phyloP scores from a whole-genome alignment of 192 early-diverging fungal genomes.

The Coemansia sp. region DNA sequence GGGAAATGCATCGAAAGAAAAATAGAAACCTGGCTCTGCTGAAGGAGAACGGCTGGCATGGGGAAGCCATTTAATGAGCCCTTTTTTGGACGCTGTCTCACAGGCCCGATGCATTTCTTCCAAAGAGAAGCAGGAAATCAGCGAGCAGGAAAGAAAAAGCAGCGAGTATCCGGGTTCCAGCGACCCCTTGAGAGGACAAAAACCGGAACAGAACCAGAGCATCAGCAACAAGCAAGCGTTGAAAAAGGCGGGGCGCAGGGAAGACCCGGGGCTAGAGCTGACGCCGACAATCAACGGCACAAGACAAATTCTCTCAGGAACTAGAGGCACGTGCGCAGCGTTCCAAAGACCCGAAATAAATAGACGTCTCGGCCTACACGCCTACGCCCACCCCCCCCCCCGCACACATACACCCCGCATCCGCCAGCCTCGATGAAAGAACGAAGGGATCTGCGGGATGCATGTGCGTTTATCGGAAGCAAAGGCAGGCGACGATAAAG shows the following conservation, averaged over 20 bases:
- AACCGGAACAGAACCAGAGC: constrained; percentile 4
- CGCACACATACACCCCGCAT: not conserved
- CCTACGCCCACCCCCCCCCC: not conserved
- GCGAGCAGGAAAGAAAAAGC: not conserved
- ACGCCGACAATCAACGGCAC: not conserved
- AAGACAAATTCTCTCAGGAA: not conserved
- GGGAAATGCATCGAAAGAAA: not conserved
- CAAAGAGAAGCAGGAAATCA: not conserved
- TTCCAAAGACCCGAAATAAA: not conserved
- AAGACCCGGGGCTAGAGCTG: not conserved
- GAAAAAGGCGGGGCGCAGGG: no score
- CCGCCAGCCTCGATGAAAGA: not conserved
- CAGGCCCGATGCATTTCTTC: no score
- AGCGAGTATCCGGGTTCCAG: not conserved
- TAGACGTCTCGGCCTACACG: not conserved
- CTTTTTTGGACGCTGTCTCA: no score
- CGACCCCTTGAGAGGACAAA: not conserved
- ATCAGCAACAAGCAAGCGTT: not conserved
- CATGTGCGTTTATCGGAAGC: not conserved
- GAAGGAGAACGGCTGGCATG: not conserved
- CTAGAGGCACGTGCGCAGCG: not conserved
- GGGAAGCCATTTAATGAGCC: not conserved
- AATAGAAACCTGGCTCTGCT: not conserved
- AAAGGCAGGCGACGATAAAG: not conserved
- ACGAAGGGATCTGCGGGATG: not conserved